Evolutionary conservation across 1,284 basidiomycete species (phyloP), one percentile per base, ranked within the genome.

Genomic region (Termitomyces sp.): DNA sequence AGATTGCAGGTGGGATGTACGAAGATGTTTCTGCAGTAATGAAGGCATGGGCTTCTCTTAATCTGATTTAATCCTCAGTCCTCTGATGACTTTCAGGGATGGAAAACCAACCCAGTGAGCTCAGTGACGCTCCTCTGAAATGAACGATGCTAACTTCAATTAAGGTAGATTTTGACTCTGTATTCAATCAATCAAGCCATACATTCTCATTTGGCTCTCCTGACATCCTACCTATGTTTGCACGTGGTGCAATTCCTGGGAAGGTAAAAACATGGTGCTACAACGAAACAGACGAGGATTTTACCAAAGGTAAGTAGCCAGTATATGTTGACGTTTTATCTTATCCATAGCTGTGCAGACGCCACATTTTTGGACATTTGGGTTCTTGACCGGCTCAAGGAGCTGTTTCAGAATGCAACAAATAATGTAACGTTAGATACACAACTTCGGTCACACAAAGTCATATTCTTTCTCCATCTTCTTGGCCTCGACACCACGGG

Each of bases 1-100:
- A 41, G 17, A 12, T 15, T 13, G 34, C 46, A 87, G 85, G 80
- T 36, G 92, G 92, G 7, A 93, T 94, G 90, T 94, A 95, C 67
- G 93, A 95, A 69, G 92, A 95, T 63, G 91, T 93, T 5, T 92
- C 89, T 5, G 92, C 92, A 12, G 92, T 95, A 30, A 93, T 88
- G 59, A 90, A 87, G 83, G 84, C 85, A 70, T 61, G 74, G 57
- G 21, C 43, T 9, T 15, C 2, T 10, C 19, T 31, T 3, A 17
- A 42, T 43, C 12, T 47, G 9, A 17, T 28, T 10, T 26, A 4
- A 31, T 50, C 39, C 21, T 40, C 19, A 38, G 26, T 51, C 30
- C 13, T 28, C 45, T 58, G 21, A 62, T 50, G 34, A 40, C 15
- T 53, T 50, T 40, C 58, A 90, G 86, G 92, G 91, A 52, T 93